Evolutionary conservation across 1,139 yeast species (phyloP).

Genomic region (Hyphopichia burtonii): DNA sequence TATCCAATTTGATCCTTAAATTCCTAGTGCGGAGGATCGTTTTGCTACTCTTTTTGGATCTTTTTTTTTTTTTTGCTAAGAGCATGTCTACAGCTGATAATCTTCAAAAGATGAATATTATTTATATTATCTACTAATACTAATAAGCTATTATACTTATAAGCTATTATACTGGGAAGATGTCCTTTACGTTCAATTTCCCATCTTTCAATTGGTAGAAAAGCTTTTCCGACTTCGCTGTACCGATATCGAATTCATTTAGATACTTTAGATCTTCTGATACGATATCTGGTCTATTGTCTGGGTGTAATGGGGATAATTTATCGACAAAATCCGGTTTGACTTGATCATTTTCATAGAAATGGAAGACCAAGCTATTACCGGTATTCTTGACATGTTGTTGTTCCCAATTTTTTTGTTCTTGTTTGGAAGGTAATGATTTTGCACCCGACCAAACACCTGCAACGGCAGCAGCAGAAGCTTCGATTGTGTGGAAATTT

Average conservation of each 20-base stretch:
- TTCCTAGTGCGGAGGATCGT: no score
- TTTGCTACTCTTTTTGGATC: no score
- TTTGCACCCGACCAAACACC: constrained; percentile 43
- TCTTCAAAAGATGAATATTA: no score
- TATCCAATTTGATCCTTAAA: no score
- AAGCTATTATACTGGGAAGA: constrained; percentile 3
- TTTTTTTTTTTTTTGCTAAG: no score
- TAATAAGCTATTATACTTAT: no score
- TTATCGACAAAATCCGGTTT: constrained; percentile 22
- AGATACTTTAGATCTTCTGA: constrained; percentile 21
- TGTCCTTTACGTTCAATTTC: constrained; percentile 6
- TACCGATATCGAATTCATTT: constrained; percentile 24
- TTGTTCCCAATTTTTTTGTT: constrained; percentile 30
- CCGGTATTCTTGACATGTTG: constrained; percentile 19
- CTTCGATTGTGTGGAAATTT: constrained; percentile 43
- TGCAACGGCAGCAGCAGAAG: constrained; percentile 44
- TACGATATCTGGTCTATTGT: constrained; percentile 25
- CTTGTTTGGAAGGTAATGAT: constrained; percentile 25
- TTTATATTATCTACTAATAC: no score
- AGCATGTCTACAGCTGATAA: no score
- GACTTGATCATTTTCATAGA: constrained; percentile 20
- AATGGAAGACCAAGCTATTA: constrained; percentile 24
- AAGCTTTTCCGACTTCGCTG: constrained; percentile 20
- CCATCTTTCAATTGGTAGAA: constrained; percentile 23
- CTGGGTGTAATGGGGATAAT: constrained; percentile 19